phyloP scores from a whole-genome alignment of 169 alveolate species.

The Cryptosporidium baileyi region DNA sequence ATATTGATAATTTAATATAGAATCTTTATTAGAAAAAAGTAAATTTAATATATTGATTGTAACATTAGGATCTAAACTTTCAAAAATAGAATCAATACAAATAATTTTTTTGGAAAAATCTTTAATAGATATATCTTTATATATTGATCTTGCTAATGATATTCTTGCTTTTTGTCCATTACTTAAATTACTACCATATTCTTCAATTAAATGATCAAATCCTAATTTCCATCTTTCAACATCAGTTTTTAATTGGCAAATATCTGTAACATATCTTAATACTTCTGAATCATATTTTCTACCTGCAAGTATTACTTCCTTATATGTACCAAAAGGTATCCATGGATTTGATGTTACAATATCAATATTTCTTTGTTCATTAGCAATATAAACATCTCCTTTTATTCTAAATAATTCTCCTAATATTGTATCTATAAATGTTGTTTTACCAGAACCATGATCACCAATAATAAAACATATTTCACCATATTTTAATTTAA shows the following conservation, averaged over 20 bases:
- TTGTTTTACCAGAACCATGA: constrained; percentile 48
- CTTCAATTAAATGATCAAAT: constrained; percentile 28
- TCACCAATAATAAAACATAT: constrained; percentile 57
- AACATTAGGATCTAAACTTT: constrained; percentile 32
- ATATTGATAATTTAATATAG: neutral
- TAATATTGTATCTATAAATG: constrained; percentile 27
- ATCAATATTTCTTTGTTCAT: constrained; percentile 7
- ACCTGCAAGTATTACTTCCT: constrained; percentile 38
- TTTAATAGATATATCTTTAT: neutral
- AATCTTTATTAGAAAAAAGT: neutral
- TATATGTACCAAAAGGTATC: constrained; percentile 63
- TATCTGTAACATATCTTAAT: neutral
- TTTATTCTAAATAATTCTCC: constrained; percentile 37
- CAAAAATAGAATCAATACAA: constrained; percentile 63
- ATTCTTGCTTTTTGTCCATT: constrained; percentile 58
- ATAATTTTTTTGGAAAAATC: neutral
- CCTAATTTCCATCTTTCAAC: constrained; percentile 38
- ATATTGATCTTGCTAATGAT: constrained; percentile 59
- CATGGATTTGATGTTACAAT: constrained; percentile 36
- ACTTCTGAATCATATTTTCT: constrained; percentile 4
- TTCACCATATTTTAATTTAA: constrained; percentile 20
- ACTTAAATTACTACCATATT: constrained; percentile 54
- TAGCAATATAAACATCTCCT: constrained; percentile 1
- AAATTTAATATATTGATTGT: constrained; percentile 1
- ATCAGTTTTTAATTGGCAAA: constrained; percentile 46